phyloP scores from a whole-genome alignment of 2,329 filamentous ascomycete genomes.

The Beauveria sp. region DNA sequence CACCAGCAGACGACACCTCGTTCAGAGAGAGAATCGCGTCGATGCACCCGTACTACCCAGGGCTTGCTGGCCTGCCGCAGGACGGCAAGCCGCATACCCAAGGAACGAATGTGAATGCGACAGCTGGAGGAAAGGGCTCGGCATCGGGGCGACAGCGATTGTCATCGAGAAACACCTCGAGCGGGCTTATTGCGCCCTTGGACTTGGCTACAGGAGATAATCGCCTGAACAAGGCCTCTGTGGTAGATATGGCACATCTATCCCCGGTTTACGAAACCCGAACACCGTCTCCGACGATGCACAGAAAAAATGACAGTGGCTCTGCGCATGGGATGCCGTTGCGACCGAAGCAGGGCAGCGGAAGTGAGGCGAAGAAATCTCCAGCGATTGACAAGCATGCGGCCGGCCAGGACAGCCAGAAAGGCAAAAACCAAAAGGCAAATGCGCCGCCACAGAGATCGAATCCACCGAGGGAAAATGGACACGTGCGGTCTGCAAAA shows the following conservation, averaged over 20 bases:
- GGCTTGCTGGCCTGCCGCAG: constrained; percentile 21
- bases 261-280: constrained; percentile 68
- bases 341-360: neutral
- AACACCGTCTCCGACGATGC: constrained; percentile 61
- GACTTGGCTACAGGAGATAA: constrained; percentile 46
- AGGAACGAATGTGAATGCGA: constrained; percentile 15
- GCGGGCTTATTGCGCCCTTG: constrained; percentile 44
- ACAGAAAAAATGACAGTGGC: constrained; percentile 44
- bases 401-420: constrained; percentile 7
- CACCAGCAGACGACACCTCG: constrained; percentile 29
- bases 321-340: neutral
- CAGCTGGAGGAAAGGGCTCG: constrained; percentile 24
- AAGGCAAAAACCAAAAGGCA: constrained; percentile 22
- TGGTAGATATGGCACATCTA: constrained; percentile 42
- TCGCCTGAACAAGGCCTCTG: constrained; percentile 27
- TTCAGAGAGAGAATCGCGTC: constrained; percentile 35
- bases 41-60: constrained; percentile 28
- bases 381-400: constrained; percentile 17
- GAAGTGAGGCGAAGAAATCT: constrained; percentile 18
- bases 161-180: constrained; percentile 36
- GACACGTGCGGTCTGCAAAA: constrained; percentile 45
- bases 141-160: constrained; percentile 26
- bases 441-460: constrained; percentile 24
- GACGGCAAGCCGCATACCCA: constrained; percentile 15
- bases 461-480: constrained; percentile 34